These are phyloP conservation scores for Beauveria sp. DNA, from an alignment of 2,329 filamentous ascomycete species.

Conservation along the genomic window DNA sequence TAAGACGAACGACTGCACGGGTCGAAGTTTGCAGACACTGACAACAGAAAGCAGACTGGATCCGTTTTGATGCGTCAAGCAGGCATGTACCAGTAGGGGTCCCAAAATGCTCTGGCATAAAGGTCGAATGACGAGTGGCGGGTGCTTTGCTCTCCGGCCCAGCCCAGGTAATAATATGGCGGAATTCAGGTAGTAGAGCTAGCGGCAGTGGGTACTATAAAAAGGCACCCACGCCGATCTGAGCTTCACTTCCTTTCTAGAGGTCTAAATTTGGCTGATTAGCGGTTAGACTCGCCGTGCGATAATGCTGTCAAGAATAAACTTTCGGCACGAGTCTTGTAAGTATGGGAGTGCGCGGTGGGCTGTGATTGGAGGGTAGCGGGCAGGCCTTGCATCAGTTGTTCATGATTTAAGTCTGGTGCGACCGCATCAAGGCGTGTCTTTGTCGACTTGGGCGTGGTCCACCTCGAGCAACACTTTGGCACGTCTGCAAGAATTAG, in stretches of 20 bases:
- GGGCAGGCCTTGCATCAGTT: neutral
- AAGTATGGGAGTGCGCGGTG: neutral
- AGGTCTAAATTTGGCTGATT: neutral
- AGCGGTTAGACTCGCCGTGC: neutral
- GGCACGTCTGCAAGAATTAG: neutral
- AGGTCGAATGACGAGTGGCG: neutral
- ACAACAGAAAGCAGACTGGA: neutral
- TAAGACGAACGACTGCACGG: slow-evolving; percentile 1
- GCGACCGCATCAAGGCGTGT: neutral
- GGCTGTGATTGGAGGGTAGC: neutral
- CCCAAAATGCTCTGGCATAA: neutral
- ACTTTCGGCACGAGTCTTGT: neutral
- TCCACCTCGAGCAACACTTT: neutral
- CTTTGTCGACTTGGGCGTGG: neutral
- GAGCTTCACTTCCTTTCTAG: neutral
- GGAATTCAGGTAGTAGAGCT: neutral
- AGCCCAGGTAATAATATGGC: neutral
- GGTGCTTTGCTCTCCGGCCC: neutral
- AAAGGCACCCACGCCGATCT: neutral
- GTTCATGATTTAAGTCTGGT: neutral
- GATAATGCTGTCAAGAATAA: neutral
- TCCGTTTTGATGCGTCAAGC: slow-evolving; percentile 1
- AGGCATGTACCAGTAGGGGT: neutral
- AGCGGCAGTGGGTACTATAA: neutral
- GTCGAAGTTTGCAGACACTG: neutral